Base-by-base conservation (phyloP, 352 stramenopile species). In the Phytophthora cryptogea region DNA sequence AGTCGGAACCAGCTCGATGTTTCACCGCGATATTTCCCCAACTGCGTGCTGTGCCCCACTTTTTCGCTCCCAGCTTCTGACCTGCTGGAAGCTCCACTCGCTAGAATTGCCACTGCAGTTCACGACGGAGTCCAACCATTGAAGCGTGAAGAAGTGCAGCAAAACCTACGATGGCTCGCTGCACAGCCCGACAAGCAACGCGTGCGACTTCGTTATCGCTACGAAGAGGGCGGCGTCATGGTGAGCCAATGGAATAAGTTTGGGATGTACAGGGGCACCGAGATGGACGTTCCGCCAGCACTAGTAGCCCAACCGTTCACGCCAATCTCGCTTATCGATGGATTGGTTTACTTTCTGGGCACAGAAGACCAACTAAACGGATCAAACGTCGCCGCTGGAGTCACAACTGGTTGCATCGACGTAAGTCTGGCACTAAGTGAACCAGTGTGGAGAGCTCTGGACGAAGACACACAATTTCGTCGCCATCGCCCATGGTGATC, bases 231-330 rank as follows among this genome's bases (percentile, higher is more conserved):
- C 4, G 55, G 55, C 4, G 30, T 70, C 3, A 44, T 63, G 36
- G 36, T 70, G 48, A 70, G 54, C 10, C 47, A 64, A 41, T 70
- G 62, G 62, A 70, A 41, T 49, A 70, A 70, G 50, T 70, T 70
- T 23, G 56, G 55, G 13, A 66, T 70, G 62, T 70, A 70, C 36
- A 30, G 26, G 31, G 56, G 55, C 26, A 51, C 35, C n/a, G 41
- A 60, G 33, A 39, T 70, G 5, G 62, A 70, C 42, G 42, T 55
- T 4, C 23, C 49, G 2, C 55, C 62, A 41, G 36, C 33, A 16
- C 62, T 70, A 32, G 62, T 70, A 7, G 35, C 32, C 5, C 45
- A 63, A 14, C 62, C 62, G 27, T 70, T 70, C 43, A 66, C 62
- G 14, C 50, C 55, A 8, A 66, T 66, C 26, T 66, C 50, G 5